Percentiles rank a stretch among this genome's conserved stretches.
These are phyloP conservation scores for Aspergillus steynii DNA, from an alignment of 495 filamentous ascomycete species.

Conservation along the genomic window DNA sequence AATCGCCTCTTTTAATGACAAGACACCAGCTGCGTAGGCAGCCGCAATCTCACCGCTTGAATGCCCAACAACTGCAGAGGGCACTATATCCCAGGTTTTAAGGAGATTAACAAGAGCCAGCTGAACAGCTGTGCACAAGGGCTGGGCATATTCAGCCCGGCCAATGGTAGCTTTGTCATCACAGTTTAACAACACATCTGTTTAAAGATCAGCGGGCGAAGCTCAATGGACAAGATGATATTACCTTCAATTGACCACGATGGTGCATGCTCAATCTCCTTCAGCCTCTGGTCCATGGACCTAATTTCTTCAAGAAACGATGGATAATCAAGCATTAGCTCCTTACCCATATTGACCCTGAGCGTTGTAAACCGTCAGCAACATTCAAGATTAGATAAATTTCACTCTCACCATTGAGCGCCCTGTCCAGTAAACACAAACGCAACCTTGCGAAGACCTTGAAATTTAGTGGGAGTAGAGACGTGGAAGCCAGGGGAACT, in stretches of 20 bases:
- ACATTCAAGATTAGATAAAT: neutral
- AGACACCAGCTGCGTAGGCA: neutral
- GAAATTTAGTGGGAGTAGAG: neutral
- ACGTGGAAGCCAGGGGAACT: neutral
- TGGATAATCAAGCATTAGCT: no score
- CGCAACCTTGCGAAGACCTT: neutral
- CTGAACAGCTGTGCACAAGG: neutral
- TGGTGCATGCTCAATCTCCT: no score
- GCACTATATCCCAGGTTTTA: neutral
- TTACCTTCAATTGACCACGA: no score
- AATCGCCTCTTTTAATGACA: neutral
- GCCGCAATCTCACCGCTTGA: neutral
- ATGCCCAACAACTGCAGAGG: neutral
- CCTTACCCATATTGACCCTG: no score
- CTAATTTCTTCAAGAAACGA: no score
- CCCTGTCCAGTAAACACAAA: neutral
- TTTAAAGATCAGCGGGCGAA: neutral
- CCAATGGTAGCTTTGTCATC: neutral
- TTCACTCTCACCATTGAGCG: neutral
- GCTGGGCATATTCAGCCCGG: neutral
- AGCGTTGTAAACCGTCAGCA: no score
- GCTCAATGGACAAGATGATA: no score
- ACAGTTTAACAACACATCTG: neutral
- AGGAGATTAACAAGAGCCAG: neutral
- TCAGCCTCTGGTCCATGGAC: no score